These are phyloP conservation scores for Crepidotus variabilis DNA, from an alignment of 768 basidiomycete species.

Conservation along the genomic window DNA sequence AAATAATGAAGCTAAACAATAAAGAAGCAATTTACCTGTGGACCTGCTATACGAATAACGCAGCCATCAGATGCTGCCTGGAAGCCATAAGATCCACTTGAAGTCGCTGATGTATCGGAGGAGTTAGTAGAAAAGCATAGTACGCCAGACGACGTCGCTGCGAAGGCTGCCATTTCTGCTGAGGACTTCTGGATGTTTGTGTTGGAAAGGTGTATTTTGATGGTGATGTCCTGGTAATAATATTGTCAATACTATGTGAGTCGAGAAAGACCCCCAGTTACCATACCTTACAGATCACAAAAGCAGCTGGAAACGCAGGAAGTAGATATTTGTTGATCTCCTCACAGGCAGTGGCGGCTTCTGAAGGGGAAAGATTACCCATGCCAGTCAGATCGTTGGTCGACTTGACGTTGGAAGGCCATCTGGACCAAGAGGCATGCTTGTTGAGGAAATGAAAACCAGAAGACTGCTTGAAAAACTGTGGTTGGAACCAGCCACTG, in stretches of 20 bases:
- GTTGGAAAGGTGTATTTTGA: constrained; percentile 4
- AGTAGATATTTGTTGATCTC: constrained; percentile 9
- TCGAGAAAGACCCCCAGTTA: background rate
- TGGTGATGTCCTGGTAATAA: constrained; percentile 10
- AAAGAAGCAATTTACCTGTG: constrained; percentile 7
- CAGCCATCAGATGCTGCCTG: constrained; percentile 7
- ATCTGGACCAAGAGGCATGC: constrained; percentile 9
- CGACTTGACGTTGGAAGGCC: constrained; percentile 7
- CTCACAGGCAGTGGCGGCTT: background rate
- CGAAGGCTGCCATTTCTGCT: constrained; percentile 3
- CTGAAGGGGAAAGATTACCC: background rate
- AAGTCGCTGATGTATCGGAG: constrained; percentile 1
- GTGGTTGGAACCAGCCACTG: constrained; percentile 12
- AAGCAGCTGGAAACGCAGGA: constrained; percentile 11
- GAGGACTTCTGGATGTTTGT: constrained; percentile 1
- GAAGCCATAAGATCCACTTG: constrained; percentile 6
- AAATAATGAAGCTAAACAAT: background rate
- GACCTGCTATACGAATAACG: constrained; percentile 13
- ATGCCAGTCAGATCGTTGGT: constrained; percentile 3
- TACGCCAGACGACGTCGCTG: constrained; percentile 7
- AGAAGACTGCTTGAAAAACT: constrained; percentile 9
- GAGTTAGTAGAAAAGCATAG: constrained; percentile 12
- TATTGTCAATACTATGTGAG: background rate
- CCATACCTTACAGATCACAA: constrained; percentile 13
- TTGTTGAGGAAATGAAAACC: constrained; percentile 7